Evolutionary conservation across 345 rosid species (phyloP).

Genomic region (Viola odorata): DNA sequence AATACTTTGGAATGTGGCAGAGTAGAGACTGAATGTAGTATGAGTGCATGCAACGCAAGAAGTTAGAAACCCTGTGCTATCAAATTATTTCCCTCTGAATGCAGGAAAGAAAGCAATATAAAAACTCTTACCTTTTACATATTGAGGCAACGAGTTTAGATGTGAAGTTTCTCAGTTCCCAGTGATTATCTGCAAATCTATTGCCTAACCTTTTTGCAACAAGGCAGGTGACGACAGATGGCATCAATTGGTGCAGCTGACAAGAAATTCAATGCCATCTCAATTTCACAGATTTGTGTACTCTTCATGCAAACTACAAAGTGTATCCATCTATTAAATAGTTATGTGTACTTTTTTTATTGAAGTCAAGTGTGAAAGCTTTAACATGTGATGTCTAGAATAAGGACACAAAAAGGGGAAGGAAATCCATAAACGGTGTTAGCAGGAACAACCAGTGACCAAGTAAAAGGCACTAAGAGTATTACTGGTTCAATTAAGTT

Average conservation of each 20-base stretch:
- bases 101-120: conserved; percentile 12
- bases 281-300: conserved; percentile 20
- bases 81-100: conserved; percentile 8
- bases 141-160: conserved; percentile 75
- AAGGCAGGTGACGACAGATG: conserved; percentile 95
- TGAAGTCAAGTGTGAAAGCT: conserved; percentile 2
- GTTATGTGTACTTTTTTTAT: too few relatives aligned
- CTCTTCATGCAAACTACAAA: conserved; percentile 17
- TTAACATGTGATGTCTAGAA: not conserved
- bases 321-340: conserved; percentile 7
- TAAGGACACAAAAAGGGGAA: not conserved
- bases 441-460: not conserved
- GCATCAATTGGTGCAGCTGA: conserved; percentile 99
- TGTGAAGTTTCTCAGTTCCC: conserved; percentile 93
- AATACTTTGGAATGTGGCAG: too few relatives aligned
- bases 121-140: conserved; percentile 73
- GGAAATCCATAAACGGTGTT: not conserved
- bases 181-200: conserved; percentile 87
- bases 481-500: not conserved
- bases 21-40: too few relatives aligned
- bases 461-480: not conserved
- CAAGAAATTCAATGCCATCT: conserved; percentile 32
- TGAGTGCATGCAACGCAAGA: too few relatives aligned
- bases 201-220: conserved; percentile 90
- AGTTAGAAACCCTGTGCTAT: not conserved